phyloP scores from a whole-genome alignment of 2,329 filamentous ascomycete genomes.

The Diaporthe capsici region DNA sequence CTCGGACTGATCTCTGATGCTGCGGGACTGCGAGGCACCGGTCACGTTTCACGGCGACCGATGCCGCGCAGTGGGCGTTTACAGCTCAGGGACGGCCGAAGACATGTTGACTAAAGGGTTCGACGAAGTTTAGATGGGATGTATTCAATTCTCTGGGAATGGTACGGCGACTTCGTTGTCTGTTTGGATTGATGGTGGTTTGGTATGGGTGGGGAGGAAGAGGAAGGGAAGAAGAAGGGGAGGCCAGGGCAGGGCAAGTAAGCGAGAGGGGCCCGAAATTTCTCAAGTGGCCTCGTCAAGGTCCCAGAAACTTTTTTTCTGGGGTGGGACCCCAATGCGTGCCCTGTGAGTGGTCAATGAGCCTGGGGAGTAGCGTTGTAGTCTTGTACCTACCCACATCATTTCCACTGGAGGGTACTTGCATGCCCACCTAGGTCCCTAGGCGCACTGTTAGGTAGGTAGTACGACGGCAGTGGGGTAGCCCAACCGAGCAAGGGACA shows the following conservation, averaged over 20 bases:
- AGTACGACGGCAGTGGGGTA: background rate
- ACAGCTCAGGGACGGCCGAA: constrained; percentile 90
- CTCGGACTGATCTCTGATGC: constrained; percentile 81
- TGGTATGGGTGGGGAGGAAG: constrained; percentile 51
- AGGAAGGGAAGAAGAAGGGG: constrained; percentile 49
- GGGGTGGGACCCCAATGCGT: constrained; percentile 5
- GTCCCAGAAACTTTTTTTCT: constrained; percentile 39
- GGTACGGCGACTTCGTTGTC: constrained; percentile 77
- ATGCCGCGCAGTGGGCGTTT: constrained; percentile 86
- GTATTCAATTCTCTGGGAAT: constrained; percentile 51
- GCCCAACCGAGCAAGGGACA: constrained; percentile 1
- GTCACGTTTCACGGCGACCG: constrained; percentile 60
- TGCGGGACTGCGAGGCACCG: constrained; percentile 84
- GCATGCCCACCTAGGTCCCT: background rate
- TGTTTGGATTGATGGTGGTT: constrained; percentile 53
- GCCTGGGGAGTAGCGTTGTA: background rate
- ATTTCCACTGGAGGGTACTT: background rate
- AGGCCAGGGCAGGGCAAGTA: constrained; percentile 44
- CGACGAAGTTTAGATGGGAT: constrained; percentile 74
- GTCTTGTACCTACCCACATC: background rate
- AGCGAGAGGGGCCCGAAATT: constrained; percentile 44
- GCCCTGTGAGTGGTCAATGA: constrained; percentile 36
- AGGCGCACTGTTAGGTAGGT: background rate
- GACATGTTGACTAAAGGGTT: constrained; percentile 71
- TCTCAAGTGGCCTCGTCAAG: constrained; percentile 43